These are phyloP conservation scores for Backusella circina DNA, from an alignment of 192 early-diverging fungal genomes.

Conservation along the genomic window DNA sequence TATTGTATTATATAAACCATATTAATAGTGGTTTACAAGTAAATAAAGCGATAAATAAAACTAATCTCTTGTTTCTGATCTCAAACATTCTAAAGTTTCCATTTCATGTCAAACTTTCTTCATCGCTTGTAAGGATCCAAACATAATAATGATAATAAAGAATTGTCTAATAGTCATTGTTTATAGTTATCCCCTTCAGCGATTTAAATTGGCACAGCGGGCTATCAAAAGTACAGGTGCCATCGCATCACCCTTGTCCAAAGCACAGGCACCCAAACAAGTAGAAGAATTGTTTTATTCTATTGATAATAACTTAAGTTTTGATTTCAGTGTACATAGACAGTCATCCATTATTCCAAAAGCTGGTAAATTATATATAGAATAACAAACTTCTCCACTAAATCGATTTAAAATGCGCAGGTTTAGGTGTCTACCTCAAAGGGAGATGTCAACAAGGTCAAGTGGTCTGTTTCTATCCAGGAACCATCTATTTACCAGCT, in stretches of 20 bases:
- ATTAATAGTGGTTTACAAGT: neutral
- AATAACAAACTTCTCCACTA: neutral
- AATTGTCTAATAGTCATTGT: neutral
- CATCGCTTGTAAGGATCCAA: neutral
- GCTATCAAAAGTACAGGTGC: neutral
- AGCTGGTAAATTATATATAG: neutral
- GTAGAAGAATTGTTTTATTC: neutral
- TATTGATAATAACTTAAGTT: neutral
- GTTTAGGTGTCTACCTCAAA: slow-evolving; percentile 22
- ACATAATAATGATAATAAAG: neutral
- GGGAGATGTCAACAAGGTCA: slow-evolving; percentile 9
- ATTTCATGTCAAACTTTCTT: slow-evolving; percentile 1
- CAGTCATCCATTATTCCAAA: neutral
- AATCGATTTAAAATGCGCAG: neutral
- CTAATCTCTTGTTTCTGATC: neutral
- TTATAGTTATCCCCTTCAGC: slow-evolving; percentile 11
- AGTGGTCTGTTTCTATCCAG: slow-evolving; percentile 33
- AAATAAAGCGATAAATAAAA: neutral
- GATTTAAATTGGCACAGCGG: neutral
- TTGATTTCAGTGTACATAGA: neutral
- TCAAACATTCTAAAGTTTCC: neutral
- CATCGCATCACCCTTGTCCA: neutral
- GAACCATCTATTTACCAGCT: slow-evolving; percentile 37
- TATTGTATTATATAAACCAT: neutral
- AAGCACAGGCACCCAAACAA: neutral